Conservation (phyloP, 1,139 yeast genomes). For the Pichia sp. region DNA sequence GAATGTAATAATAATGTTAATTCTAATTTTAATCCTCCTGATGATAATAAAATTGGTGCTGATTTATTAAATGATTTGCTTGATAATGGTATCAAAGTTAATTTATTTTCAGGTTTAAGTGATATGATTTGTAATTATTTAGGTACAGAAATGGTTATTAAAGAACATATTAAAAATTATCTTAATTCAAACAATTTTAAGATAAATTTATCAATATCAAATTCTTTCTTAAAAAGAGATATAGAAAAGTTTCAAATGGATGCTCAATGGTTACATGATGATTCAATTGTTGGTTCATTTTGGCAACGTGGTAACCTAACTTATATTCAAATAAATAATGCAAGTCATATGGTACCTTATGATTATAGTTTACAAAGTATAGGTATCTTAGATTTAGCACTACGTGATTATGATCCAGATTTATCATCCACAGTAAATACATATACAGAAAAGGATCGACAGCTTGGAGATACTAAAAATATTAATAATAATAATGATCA, state of each 20-base stretch:
- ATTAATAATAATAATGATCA: no score
- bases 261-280: slow-evolving; percentile 48
- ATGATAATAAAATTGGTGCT: slow-evolving; percentile 44
- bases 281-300: slow-evolving; percentile 45
- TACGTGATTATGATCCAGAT: slow-evolving; percentile 1
- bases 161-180: slow-evolving; percentile 27
- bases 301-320: slow-evolving; percentile 65
- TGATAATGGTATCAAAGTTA: slow-evolving; percentile 48
- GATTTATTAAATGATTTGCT: slow-evolving; percentile 60
- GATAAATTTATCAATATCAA: not conserved
- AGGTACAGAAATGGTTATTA: slow-evolving; percentile 66
- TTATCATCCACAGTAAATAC: not conserved
- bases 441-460: no score
- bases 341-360: slow-evolving; percentile 94
- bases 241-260: slow-evolving; percentile 15
- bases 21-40: slow-evolving; percentile 39
- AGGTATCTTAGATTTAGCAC: slow-evolving; percentile 52
- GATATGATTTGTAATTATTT: slow-evolving; percentile 83
- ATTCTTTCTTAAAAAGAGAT: slow-evolving; percentile 4
- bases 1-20: slow-evolving; percentile 71
- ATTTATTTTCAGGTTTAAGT: slow-evolving; percentile 80
- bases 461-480: no score
- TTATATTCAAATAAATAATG: slow-evolving; percentile 62
- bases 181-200: not conserved
- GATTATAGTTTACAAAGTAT: slow-evolving; percentile 68